Percentiles rank a stretch among this genome's conserved stretches.
Conservation (phyloP, 139 green algal species). For the Tetradesmus obliquus region DNA sequence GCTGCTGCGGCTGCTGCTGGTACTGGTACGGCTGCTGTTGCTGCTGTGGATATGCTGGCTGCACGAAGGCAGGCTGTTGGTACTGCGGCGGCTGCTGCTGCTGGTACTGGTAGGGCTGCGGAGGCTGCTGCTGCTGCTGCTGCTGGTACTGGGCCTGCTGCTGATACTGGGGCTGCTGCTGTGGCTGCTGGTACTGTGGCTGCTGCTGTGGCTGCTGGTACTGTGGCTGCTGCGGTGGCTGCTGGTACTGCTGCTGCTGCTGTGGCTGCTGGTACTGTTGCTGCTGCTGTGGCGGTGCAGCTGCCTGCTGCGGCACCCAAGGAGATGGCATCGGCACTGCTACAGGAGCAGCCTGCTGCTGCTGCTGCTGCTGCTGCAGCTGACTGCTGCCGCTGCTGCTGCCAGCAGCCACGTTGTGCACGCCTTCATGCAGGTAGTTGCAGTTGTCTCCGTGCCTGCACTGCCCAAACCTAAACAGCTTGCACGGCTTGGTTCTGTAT, state of each 20-base stretch:
- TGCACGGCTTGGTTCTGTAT: background rate
- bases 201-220: background rate
- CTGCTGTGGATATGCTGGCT: background rate
- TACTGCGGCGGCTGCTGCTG: background rate
- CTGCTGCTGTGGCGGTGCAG: background rate
- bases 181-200: background rate
- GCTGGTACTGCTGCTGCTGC: background rate
- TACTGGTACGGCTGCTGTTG: background rate
- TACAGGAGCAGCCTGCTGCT: background rate
- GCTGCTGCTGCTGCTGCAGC: background rate
- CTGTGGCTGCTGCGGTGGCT: background rate
- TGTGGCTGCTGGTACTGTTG: background rate
- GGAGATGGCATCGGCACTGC: background rate
- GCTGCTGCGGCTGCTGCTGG: background rate
- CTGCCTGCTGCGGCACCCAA: background rate
- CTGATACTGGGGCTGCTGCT: background rate
- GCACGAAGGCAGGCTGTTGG: background rate
- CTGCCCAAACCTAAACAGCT: background rate
- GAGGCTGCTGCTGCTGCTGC: background rate
- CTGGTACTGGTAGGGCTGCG: conserved; percentile 5
- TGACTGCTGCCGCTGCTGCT: background rate
- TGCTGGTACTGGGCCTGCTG: background rate
- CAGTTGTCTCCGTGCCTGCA: conserved; percentile 11
- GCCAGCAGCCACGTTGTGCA: background rate
- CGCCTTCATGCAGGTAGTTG: background rate